Evolutionary conservation across 2,329 filamentous ascomycete species (phyloP).

Genomic region (Lizonia empirigonia): DNA sequence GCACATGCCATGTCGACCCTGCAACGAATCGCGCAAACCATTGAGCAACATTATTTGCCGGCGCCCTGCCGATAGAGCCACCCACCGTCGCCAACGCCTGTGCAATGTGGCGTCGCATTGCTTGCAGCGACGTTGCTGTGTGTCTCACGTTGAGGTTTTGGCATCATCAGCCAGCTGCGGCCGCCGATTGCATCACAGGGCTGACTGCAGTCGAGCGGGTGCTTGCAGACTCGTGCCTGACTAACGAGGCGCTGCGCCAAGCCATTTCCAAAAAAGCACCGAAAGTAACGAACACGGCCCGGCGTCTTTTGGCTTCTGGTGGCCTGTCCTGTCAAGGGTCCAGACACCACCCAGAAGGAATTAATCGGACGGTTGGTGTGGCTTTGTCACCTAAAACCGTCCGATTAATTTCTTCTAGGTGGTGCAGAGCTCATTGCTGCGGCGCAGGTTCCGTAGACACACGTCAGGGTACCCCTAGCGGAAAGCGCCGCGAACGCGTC

Average conservation of each 20-base stretch:
- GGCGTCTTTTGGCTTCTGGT: constrained; percentile 18
- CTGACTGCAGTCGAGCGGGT: constrained; percentile 16
- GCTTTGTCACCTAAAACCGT: no score
- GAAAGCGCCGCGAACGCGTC: constrained; percentile 11
- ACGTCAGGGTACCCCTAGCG: constrained; percentile 22
- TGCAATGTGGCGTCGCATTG: constrained; percentile 31
- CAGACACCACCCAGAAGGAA: no score
- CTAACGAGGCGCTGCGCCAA: constrained; percentile 20
- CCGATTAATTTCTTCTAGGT: no score
- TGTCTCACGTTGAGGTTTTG: constrained; percentile 10
- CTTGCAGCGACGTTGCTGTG: constrained; percentile 24
- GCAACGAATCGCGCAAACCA: constrained; percentile 18
- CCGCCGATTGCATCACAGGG: constrained; percentile 10
- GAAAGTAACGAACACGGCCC: constrained; percentile 13
- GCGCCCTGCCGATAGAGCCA: constrained; percentile 18
- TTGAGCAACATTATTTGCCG: constrained; percentile 21
- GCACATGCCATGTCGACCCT: constrained; percentile 30
- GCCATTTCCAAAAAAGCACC: constrained; percentile 11
- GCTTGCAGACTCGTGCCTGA: constrained; percentile 28
- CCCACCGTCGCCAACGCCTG: constrained; percentile 22
- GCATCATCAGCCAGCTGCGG: constrained; percentile 4
- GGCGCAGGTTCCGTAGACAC: constrained; percentile 19
- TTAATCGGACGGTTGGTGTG: no score
- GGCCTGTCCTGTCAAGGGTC: constrained; percentile 8
- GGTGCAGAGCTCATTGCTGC: constrained; percentile 23